Evolutionary conservation across 192 early-diverging fungal genomes (phyloP), one percentile per base, ranked within the genome.

Genomic region (Backusella tarrabulga): DNA sequence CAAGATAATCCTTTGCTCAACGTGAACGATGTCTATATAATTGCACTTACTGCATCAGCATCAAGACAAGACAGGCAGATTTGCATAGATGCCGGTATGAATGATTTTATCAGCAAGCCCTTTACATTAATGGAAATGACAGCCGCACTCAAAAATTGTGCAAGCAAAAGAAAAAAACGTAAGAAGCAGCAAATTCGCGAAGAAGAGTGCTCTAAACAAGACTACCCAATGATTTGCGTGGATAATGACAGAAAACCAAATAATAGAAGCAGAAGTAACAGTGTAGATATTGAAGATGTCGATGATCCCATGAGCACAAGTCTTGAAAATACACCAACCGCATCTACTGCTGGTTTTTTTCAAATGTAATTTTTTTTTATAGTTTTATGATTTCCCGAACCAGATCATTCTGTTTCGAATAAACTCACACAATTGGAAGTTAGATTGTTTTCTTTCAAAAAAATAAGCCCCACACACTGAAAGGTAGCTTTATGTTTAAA

Each of bases 51-150:
- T 7, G 88, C 88, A 11, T 87, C 84, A 4, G 88, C 86, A 0
- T 85, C 85, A 77, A 82, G 72, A 21, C 82, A 84, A 32, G 86
- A 87, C 67, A 84, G 86, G 42, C 81, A 87, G 34, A 85, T 83
- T 1, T 89, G 88, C 63, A 86, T 87, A 68, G 84, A 86, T 21
- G 88, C 88, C 0, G 88, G 88, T 1, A 87, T 89, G 88, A 85
- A 89, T 36, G 88, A 87, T 35, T 89, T 85, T 40, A 87, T 89
- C 56, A 82, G 80, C 23, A 89, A 89, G 41, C 88, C 88, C 0
- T 87, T 88, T 69, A 86, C 81, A 2, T 73, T 84, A 70, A 44
- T 83, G 72, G 87, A 88, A 41, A 86, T 88, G 87, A 84, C 84
- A n/a, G 34, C 75, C 1, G 54, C 79, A 7, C 54, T 84, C 4